Evolutionary conservation across 2,329 filamentous ascomycete species (phyloP).

Genomic region (Aureobasidium sp.): DNA sequence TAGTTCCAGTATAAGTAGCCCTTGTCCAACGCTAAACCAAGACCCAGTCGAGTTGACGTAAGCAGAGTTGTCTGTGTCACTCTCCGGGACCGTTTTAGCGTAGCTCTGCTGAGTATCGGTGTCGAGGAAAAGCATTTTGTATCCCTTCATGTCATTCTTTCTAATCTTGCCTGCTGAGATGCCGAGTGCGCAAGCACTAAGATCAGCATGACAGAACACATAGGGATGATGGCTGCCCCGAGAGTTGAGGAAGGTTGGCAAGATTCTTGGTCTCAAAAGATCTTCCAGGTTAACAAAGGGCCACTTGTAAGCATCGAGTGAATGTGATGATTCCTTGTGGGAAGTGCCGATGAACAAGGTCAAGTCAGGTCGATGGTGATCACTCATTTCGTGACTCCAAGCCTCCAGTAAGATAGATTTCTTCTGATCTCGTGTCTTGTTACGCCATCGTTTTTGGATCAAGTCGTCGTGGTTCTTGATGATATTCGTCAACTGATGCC

Average conservation of each 20-base stretch:
- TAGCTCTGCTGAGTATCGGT: conserved; percentile 23
- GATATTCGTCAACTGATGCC: conserved; percentile 33
- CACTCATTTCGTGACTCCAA: conserved; percentile 42
- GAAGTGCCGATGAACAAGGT: conserved; percentile 22
- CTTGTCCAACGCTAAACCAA: not conserved
- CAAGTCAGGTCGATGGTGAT: conserved; percentile 46
- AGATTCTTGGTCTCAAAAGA: conserved; percentile 34
- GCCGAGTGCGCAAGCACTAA: not conserved
- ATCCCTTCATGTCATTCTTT: conserved; percentile 8
- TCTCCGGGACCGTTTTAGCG: conserved; percentile 30
- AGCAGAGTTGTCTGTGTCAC: not conserved
- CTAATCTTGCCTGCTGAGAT: not conserved
- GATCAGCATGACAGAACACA: not conserved
- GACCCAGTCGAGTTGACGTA: conserved; percentile 7
- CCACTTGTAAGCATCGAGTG: conserved; percentile 37
- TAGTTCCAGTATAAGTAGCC: conserved; percentile 41
- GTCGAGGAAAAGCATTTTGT: conserved; percentile 21
- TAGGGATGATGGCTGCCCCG: conserved; percentile 41
- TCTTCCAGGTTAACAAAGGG: conserved; percentile 53
- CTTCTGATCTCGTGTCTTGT: conserved; percentile 43
- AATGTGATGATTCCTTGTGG: conserved; percentile 16
- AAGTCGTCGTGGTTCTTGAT: conserved; percentile 43
- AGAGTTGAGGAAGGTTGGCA: conserved; percentile 46
- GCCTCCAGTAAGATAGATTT: conserved; percentile 37
- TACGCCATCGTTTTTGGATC: conserved; percentile 47